A percentile compares a stretch with the other conserved stretches of the same genome.
phyloP scores from a whole-genome alignment of 2,329 filamentous ascomycete genomes.

The Zymoseptoria tritici region DNA sequence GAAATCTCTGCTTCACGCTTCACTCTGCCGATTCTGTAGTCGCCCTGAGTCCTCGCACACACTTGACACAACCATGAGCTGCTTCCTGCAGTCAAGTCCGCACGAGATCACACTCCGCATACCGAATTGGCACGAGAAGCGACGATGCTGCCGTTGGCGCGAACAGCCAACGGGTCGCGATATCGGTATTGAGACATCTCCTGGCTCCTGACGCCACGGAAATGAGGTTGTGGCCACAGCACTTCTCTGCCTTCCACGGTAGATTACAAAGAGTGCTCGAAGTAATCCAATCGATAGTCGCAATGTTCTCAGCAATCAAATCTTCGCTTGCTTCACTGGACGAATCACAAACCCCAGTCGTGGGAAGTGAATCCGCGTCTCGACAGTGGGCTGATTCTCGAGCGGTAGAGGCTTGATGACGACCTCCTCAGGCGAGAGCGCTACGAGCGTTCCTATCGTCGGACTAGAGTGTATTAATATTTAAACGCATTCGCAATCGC shows the following conservation, averaged over 20 bases:
- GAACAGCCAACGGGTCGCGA: too few relatives aligned
- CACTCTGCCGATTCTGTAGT: too few relatives aligned
- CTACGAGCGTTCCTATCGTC: slow-evolving; percentile 31
- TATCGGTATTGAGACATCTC: too few relatives aligned
- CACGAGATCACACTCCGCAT: too few relatives aligned
- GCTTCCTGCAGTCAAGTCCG: too few relatives aligned
- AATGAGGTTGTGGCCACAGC: too few relatives aligned
- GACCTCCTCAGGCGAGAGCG: slow-evolving; percentile 35
- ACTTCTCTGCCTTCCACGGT: too few relatives aligned
- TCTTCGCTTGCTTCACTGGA: slow-evolving; percentile 15
- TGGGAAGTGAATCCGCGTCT: slow-evolving; percentile 35
- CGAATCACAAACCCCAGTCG: slow-evolving; percentile 34
- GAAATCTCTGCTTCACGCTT: background rate
- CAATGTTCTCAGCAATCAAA: slow-evolving; percentile 1
- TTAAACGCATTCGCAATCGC: background rate
- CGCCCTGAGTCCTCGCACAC: too few relatives aligned
- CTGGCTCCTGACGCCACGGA: too few relatives aligned
- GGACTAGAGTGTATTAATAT: slow-evolving; percentile 20
- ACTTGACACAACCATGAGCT: too few relatives aligned
- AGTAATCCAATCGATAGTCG: background rate
- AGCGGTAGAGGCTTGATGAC: slow-evolving; percentile 30
- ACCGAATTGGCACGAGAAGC: too few relatives aligned
- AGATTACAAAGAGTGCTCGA: background rate
- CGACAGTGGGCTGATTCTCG: slow-evolving; percentile 24
- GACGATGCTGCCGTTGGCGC: too few relatives aligned